Conservation (phyloP, 129 eudicot genomes). For the Glebionis coronaria region DNA sequence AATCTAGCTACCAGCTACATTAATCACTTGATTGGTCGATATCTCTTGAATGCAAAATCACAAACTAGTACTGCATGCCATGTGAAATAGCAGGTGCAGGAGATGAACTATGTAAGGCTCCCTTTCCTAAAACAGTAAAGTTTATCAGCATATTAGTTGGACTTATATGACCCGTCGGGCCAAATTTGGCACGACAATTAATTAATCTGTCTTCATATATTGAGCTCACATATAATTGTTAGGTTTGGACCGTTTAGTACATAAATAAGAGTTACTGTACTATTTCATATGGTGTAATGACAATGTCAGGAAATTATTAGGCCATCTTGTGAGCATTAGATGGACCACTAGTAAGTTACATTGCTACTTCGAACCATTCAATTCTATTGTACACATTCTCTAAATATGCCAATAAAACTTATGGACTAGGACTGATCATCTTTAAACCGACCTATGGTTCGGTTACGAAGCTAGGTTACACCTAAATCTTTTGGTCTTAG, state of each 20-base stretch:
- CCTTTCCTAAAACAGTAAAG: neutral
- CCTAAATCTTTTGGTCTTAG: neutral
- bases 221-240: neutral
- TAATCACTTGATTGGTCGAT: too few species aligned
- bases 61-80: conserved; percentile 69
- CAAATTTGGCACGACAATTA: too few species aligned
- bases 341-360: conserved; percentile 7
- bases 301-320: too few species aligned
- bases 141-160: neutral
- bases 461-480: neutral
- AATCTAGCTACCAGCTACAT: too few species aligned
- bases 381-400: neutral
- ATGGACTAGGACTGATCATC: neutral
- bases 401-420: neutral
- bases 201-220: neutral
- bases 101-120: conserved; percentile 18
- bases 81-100: conserved; percentile 61
- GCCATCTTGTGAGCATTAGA: neutral
- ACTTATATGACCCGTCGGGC: neutral
- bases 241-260: neutral
- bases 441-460: neutral
- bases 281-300: neutral
- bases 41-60: conserved; percentile 86
- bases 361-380: conserved; percentile 8
- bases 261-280: neutral